Conservation (phyloP, 306 rosid genomes). For the Lagenaria siceraria region DNA sequence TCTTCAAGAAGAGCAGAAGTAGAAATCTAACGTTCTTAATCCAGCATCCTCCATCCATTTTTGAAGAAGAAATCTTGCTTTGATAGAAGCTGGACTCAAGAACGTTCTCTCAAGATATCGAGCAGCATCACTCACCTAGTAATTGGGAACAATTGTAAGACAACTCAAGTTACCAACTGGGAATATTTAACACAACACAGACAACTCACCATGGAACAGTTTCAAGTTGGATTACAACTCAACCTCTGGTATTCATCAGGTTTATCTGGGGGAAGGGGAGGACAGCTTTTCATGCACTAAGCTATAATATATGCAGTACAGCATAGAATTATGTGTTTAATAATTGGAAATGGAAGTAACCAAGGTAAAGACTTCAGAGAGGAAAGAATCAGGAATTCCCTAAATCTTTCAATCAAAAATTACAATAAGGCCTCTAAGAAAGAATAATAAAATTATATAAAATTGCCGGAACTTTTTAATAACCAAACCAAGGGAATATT, state of each 20-base stretch:
- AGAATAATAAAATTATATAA: background rate
- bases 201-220: background rate
- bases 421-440: background rate
- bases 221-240: background rate
- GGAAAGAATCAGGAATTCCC: background rate
- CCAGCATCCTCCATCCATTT: conserved; percentile 97
- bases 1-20: conserved; percentile 9
- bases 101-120: conserved; percentile 88
- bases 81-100: conserved; percentile 73
- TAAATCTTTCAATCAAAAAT: background rate
- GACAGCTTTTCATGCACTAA: conserved; percentile 2
- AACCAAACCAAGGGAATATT: background rate
- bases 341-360: background rate
- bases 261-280: conserved; percentile 13
- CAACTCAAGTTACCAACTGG: conserved; percentile 1
- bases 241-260: background rate
- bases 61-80: conserved; percentile 43
- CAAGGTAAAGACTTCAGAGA: background rate
- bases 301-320: background rate
- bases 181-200: background rate
- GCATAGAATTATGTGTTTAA: background rate
- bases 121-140: conserved; percentile 65
- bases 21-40: conserved; percentile 79
- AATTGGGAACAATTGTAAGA: conserved; percentile 12
- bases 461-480: background rate